phyloP scores from a whole-genome alignment of 1,284 basidiomycete genomes.

The Trichosporon faecale region DNA sequence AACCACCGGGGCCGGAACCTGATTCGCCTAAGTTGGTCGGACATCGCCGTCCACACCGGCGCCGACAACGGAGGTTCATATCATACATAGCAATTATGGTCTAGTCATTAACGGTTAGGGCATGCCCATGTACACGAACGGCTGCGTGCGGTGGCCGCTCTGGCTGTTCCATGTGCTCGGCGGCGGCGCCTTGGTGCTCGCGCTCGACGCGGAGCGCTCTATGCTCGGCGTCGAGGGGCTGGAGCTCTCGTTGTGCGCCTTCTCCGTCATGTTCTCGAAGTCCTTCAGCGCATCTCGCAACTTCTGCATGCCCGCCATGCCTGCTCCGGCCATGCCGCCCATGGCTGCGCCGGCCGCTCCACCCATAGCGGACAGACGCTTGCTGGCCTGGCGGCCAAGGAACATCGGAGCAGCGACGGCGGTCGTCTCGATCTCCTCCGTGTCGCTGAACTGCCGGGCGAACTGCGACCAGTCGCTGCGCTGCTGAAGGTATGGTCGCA shows the following conservation, averaged over 20 bases:
- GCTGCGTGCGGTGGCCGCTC: neutral
- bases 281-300: slow-evolving; percentile 50
- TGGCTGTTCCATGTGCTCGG: neutral
- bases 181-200: neutral
- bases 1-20: neutral
- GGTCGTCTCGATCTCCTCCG: slow-evolving; percentile 16
- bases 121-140: neutral
- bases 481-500: slow-evolving; percentile 87
- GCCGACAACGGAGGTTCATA: neutral
- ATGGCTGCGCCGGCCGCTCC: slow-evolving; percentile 49
- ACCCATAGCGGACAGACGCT: slow-evolving; percentile 36
- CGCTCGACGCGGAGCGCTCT: neutral
- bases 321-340: slow-evolving; percentile 24
- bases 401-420: slow-evolving; percentile 18
- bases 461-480: slow-evolving; percentile 69
- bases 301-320: slow-evolving; percentile 41
- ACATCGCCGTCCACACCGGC: neutral
- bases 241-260: slow-evolving; percentile 11
- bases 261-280: slow-evolving; percentile 35
- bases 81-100: slow-evolving; percentile 1
- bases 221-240: neutral
- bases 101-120: slow-evolving; percentile 1
- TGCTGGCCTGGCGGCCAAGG: slow-evolving; percentile 12
- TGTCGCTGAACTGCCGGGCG: slow-evolving; percentile 23
- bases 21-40: neutral